Base-by-base conservation (phyloP, 2,329 filamentous ascomycete genomes). In the Calonectria hongkongensis region DNA sequence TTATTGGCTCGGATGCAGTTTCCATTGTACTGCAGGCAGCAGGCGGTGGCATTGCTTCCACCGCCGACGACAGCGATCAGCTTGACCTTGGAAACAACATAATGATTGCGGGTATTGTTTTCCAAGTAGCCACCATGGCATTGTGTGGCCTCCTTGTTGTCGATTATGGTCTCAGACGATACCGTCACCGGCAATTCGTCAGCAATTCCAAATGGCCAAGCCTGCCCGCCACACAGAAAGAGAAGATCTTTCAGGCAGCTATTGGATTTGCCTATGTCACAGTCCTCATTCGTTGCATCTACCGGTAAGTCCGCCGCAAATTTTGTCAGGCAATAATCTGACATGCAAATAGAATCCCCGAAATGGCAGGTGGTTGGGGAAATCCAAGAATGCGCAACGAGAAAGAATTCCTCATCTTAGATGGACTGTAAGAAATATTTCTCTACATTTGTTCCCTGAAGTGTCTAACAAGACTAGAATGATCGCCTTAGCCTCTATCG, bases 1-100 rank as follows among this genome's bases (percentile, higher is more conserved):
- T 93, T 83, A 89, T 93, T 74, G 85, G 89, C 51, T 91, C 89
- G 82, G 91, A 93, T 81, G 75, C 92, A n/a, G 68, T 91, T 67
- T 90, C 90, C 1, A 86, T 93, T 2, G 74, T 90, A 30, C 85
- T 93, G 0, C 92, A 93, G 79, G 88, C 88, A 2, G 83, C 85
- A 0, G 91, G 91, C 54, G 91, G 90, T 18, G 90, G 85, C 27
- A 77, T 92, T 51, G 85, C 88, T n/a, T 84, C 86, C 4, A 79
- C 83, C 5, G 84, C 85, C 36, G 79, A 84, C 51, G 79, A 84
- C 63, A 73, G 83, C 41, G 64, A 82, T 16, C 25, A 41, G 30
- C 54, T 62, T 28, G 51, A 68, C 27, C 21, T 62, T 12, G 66
- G 66, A 36, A 68, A 68, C 30, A 68, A 68, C 15, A 50, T 68